Base-by-base conservation (phyloP, 2,329 filamentous ascomycete genomes). In the Chaetomium olivaceum region DNA sequence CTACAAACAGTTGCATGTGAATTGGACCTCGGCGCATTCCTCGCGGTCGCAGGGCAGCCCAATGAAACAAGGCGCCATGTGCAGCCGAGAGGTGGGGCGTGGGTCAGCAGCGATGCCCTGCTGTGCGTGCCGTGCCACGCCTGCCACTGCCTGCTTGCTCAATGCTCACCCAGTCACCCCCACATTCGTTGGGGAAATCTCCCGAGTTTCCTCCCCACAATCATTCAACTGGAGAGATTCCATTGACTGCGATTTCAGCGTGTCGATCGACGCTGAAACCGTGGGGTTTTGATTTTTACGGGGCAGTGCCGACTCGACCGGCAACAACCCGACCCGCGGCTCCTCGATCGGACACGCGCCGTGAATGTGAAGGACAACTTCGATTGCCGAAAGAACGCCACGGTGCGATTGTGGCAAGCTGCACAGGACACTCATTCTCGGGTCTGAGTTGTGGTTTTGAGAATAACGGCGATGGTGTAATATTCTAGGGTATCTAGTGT, bases 1-100 rank as follows among this genome's bases (percentile, higher is more conserved):
- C 62, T 61, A 58, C 56, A 39, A 23, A 39, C n/a, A 23, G 46
- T 60, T 50, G 67, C 69, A 70, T 71, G 68, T 69, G 68, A 72
- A 67, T 33, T 67, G 61, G 58, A 69, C 69, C 70, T 72, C 70
- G 70, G 69, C 70, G 66, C 62, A 66, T 62, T 66, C 58, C 54
- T 39, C 25, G 27, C 27, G 25, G 14, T 36, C 39, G n/a, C 33
- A 48, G 55, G n/a, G 16, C 39, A 43, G 39, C 39, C 39, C 55
- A 27, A 23, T 33, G 52, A 59, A 51, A 23, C 57, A 66, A 14
- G 48, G 57, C 61, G 25, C 61, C 58, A 68, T 68, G 66, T 66
- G 66, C 61, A 14, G 62, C 63, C 51, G 50, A 57, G 39, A 21
- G 31, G 54, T 43, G 46, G 46, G 46, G 46, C 21, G 4, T 16